phyloP scores from a whole-genome alignment of 352 stramenopile species.

The Globisporangium radiosum region DNA sequence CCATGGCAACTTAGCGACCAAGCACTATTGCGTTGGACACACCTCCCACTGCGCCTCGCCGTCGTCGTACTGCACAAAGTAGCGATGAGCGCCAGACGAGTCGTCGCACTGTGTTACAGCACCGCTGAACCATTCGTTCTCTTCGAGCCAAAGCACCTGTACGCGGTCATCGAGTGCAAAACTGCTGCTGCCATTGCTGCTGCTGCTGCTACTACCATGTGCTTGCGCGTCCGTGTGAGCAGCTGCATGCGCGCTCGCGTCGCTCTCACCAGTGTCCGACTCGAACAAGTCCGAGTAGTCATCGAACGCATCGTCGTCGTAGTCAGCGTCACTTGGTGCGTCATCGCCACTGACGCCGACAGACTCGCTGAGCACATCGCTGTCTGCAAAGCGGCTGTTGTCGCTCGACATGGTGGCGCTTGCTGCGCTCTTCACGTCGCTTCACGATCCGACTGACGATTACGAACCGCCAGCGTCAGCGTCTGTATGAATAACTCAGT shows the following conservation, averaged over 20 bases:
- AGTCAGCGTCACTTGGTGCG: constrained; percentile 5
- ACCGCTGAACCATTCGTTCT: constrained; percentile 42
- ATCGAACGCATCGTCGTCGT: constrained; percentile 39
- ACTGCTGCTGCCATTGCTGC: not conserved
- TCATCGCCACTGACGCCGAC: not conserved
- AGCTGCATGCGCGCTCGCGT: not conserved
- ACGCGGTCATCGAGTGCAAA: constrained; percentile 21
- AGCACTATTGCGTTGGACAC: not conserved
- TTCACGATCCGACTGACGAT: not conserved
- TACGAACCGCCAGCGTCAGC: not conserved
- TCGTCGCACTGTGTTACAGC: constrained; percentile 11
- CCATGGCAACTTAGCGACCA: not conserved
- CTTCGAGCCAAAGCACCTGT: constrained; percentile 40
- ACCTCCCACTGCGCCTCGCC: constrained; percentile 45
- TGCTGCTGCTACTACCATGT: not conserved
- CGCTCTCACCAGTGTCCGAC: constrained; percentile 1
- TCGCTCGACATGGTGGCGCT: constrained; percentile 1
- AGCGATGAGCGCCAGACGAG: not conserved
- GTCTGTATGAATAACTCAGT: not conserved
- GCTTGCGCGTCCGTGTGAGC: too few species aligned
- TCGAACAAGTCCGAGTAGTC: constrained; percentile 54
- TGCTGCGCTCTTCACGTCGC: not conserved
- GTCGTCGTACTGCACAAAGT: constrained; percentile 40
- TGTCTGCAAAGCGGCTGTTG: constrained; percentile 3
- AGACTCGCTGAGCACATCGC: not conserved